Evolutionary conservation across 768 basidiomycete species (phyloP).

Genomic region (Leucocoprinus leucothites): DNA sequence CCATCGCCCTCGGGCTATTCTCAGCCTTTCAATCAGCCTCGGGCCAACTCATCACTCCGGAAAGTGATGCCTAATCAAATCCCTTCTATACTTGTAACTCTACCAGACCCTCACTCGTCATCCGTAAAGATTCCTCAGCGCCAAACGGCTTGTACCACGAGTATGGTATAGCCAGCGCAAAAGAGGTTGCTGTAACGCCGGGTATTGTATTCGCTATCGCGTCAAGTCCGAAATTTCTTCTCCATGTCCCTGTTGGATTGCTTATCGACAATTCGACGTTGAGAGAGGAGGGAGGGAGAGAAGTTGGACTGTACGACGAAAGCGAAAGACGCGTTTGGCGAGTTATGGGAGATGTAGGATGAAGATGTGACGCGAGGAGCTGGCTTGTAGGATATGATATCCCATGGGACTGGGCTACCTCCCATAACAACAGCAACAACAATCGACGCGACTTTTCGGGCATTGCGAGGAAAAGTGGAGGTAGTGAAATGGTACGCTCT

Average conservation of each 20-base stretch:
- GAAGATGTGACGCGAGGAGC: slow-evolving; percentile 29
- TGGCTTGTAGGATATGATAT: slow-evolving; percentile 38
- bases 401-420: slow-evolving; percentile 44
- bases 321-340: slow-evolving; percentile 29
- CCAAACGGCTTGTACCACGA: slow-evolving; percentile 34
- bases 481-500: slow-evolving; percentile 31
- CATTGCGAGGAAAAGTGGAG: slow-evolving; percentile 20
- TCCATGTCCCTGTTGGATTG: slow-evolving; percentile 34
- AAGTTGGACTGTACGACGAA: slow-evolving; percentile 36
- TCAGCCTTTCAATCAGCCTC: too few species aligned
- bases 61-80: slow-evolving; percentile 22
- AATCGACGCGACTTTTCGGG: slow-evolving; percentile 40
- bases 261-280: slow-evolving; percentile 36
- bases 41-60: slow-evolving; percentile 21
- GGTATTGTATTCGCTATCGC: slow-evolving; percentile 44
- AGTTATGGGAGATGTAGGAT: too few species aligned
- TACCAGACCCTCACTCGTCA: slow-evolving; percentile 37
- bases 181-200: slow-evolving; percentile 34
- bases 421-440: too few species aligned
- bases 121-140: slow-evolving; percentile 27
- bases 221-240: slow-evolving; percentile 41
- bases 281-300: slow-evolving; percentile 22
- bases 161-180: slow-evolving; percentile 32
- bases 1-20: too few species aligned
- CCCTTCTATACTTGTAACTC: slow-evolving; percentile 35